phyloP scores from a whole-genome alignment of 2,329 filamentous ascomycete genomes.

The Calonectria henricotiae region DNA sequence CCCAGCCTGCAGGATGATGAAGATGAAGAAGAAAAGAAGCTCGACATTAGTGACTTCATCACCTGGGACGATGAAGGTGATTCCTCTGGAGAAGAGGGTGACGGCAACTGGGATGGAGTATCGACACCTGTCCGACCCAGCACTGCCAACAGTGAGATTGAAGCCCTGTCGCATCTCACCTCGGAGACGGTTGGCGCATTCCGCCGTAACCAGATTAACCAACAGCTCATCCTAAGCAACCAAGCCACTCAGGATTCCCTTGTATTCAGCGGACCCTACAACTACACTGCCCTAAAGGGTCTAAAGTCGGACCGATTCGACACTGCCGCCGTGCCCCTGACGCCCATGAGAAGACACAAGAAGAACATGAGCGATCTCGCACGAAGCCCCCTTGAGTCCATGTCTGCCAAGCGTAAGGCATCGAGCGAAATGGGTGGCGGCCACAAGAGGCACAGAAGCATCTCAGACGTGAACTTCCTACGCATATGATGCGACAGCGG shows the following conservation, averaged over 20 bases:
- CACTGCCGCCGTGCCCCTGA: constrained; percentile 78
- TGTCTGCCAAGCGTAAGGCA: constrained; percentile 72
- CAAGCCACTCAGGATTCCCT: constrained; percentile 76
- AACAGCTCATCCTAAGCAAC: constrained; percentile 74
- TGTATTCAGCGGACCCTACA: constrained; percentile 74
- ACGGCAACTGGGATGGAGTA: constrained; percentile 67
- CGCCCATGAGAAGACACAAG: constrained; percentile 76
- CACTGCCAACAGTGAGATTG: constrained; percentile 66
- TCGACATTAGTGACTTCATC: constrained; percentile 82
- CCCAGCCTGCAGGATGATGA: constrained; percentile 66
- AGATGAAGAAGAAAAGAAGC: constrained; percentile 76
- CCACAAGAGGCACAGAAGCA: constrained; percentile 74
- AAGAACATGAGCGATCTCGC: constrained; percentile 62
- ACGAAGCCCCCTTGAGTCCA: constrained; percentile 67
- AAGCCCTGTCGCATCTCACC: constrained; percentile 74
- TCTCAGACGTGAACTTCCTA: constrained; percentile 70
- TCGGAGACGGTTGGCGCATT: constrained; percentile 83
- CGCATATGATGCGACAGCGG: constrained; percentile 58
- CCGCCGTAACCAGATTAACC: constrained; percentile 78
- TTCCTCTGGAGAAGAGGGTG: constrained; percentile 74
- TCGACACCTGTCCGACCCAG: constrained; percentile 69
- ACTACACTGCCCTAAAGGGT: constrained; percentile 74
- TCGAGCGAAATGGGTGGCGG: constrained; percentile 60
- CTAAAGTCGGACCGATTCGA: constrained; percentile 78
- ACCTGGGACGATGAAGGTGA: constrained; percentile 74